phyloP scores from a whole-genome alignment of 2,329 filamentous ascomycete species.

The Pestalotiopsis sp. region DNA sequence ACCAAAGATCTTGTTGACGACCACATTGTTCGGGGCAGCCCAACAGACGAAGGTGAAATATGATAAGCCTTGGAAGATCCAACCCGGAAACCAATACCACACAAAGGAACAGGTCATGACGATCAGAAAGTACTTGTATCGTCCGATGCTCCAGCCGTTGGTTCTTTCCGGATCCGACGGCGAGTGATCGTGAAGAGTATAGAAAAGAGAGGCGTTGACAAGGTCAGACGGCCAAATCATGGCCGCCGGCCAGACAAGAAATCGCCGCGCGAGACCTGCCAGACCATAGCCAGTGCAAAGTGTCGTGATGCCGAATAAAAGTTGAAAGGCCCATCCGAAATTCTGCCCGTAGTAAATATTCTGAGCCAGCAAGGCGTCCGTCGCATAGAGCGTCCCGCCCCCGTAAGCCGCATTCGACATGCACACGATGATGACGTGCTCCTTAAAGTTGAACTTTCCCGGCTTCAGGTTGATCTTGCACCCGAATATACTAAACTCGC shows the following conservation, averaged over 20 bases:
- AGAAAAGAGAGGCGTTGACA: conserved; percentile 65
- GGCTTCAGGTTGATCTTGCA: conserved; percentile 42
- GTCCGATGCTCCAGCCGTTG: conserved; percentile 62
- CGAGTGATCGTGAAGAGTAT: conserved; percentile 65
- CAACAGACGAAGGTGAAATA: conserved; percentile 63
- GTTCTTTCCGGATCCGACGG: conserved; percentile 51
- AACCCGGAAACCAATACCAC: conserved; percentile 67
- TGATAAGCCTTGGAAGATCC: conserved; percentile 64
- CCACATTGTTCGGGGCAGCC: conserved; percentile 61
- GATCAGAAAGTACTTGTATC: conserved; percentile 60
- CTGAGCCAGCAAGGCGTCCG: conserved; percentile 53
- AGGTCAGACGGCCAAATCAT: conserved; percentile 67
- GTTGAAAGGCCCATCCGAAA: conserved; percentile 61
- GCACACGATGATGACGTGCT: conserved; percentile 50
- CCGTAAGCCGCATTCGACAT: conserved; percentile 67
- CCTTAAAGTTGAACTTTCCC: conserved; percentile 40
- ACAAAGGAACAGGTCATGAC: conserved; percentile 52
- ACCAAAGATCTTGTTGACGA: conserved; percentile 58
- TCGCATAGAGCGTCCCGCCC: conserved; percentile 59
- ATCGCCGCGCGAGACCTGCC: conserved; percentile 61
- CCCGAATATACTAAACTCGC: conserved; percentile 34
- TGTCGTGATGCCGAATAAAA: conserved; percentile 62
- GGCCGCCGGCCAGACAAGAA: conserved; percentile 62
- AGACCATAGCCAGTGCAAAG: conserved; percentile 67
- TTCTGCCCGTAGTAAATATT: conserved; percentile 60